Conservation (phyloP, 2,329 filamentous ascomycete genomes). For the Lanzia echinophila region DNA sequence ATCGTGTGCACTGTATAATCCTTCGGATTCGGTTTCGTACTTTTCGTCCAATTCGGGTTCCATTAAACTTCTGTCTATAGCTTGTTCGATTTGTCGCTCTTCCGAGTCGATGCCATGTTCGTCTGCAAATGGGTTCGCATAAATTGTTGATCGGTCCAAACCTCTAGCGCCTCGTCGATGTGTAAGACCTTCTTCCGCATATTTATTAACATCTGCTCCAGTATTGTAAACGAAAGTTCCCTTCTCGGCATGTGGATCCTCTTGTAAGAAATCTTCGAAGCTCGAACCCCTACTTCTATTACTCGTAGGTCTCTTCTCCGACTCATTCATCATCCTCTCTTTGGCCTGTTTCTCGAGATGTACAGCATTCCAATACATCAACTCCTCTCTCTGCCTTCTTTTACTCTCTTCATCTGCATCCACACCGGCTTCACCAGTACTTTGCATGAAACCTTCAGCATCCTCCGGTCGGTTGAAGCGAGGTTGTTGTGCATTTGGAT, state of each 20-base stretch:
- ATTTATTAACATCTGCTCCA: constrained; percentile 39
- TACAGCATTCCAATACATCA: constrained; percentile 59
- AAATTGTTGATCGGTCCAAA: constrained; percentile 38
- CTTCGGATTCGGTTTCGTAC: constrained; percentile 53
- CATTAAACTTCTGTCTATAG: constrained; percentile 31
- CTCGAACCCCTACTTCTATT: constrained; percentile 19
- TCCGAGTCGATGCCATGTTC: constrained; percentile 32
- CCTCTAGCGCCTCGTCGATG: constrained; percentile 41
- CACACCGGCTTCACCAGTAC: constrained; percentile 42
- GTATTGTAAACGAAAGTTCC: constrained; percentile 54
- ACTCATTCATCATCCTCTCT: constrained; percentile 23
- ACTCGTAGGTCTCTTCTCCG: constrained; percentile 24
- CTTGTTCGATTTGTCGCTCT: constrained; percentile 39
- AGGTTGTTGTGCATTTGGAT: constrained; percentile 36
- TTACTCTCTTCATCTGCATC: constrained; percentile 57
- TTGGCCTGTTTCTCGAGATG: constrained; percentile 43
- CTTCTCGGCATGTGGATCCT: constrained; percentile 44
- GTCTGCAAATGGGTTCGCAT: constrained; percentile 51
- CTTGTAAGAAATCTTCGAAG: constrained; percentile 54
- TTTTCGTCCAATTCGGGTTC: constrained; percentile 26
- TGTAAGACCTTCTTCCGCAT: constrained; percentile 37
- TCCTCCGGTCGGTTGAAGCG: constrained; percentile 61
- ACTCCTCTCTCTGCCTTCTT: constrained; percentile 55
- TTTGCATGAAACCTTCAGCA: constrained; percentile 55
- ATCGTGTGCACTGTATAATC: constrained; percentile 28